Evolutionary conservation across 768 basidiomycete genomes (phyloP), one percentile per base, ranked within the genome.

Genomic region (Jaapia argillacea): DNA sequence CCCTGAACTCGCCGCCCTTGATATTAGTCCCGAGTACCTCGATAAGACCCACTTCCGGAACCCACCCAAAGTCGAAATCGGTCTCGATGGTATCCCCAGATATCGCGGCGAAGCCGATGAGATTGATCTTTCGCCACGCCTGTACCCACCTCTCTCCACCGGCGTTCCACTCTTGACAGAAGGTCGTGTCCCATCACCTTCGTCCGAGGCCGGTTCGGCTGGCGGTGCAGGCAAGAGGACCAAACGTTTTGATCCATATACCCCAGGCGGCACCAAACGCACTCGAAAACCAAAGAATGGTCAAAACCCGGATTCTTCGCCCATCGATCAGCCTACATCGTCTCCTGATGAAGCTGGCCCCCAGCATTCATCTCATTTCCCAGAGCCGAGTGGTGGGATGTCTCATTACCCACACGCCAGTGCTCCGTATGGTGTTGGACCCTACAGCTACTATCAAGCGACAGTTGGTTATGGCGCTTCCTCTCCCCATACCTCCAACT

Each of bases 21-120:
- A 87, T 48, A 93, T 97, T 58, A 82, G 79, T 48, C 79, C 84
- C 4, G 82, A 87, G 51, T 92, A 92, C 52, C 75, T 98, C 42
- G 82, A 90, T 56, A 87, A 86, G 54, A 85, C 85, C 0, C 86
- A 92, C 55, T 98, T 97, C 49, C 78, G 93, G 26, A 81, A 86
- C 54, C 88, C 90, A 3, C 91, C 91, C 24, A 79, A 87, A 61
- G 83, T 92, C 39, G 89, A 93, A 53, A 67, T 86, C 21, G 91
- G 85, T 36, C 69, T 76, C 4, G 90, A 94, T 58, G 92, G 92
- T 40, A 54, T 84, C 13, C 79, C 80, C 23, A 72, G 84, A 25
- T 96, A 93, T 59, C 74, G 83, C 36, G 86, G 86, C 36, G 86
- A 88, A 54, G 82, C 85, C 21, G 85, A 88, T 58, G 86, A 88